A percentile compares a stretch with the other conserved stretches of the same genome.
These are phyloP conservation scores for Venturia oleaginea DNA, from an alignment of 2,329 filamentous ascomycete genomes.

Conservation along the genomic window DNA sequence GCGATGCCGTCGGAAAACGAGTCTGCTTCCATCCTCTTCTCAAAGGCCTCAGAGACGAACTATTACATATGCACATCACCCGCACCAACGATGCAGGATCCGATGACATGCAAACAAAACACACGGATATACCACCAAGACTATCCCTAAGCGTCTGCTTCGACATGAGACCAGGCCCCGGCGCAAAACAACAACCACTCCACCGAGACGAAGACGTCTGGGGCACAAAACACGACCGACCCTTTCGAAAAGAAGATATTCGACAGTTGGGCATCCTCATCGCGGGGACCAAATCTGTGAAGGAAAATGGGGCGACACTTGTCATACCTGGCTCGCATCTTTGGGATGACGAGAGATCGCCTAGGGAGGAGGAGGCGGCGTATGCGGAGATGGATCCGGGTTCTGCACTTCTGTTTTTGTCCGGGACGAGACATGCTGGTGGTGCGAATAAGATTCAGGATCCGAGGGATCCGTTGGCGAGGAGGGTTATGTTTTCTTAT, in stretches of 20 bases:
- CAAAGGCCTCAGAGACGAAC: neutral
- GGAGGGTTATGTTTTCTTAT: conserved; percentile 4
- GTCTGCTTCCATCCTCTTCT: neutral
- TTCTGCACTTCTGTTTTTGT: neutral
- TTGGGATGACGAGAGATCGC: neutral
- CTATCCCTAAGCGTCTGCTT: neutral
- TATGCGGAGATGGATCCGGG: conserved; percentile 9
- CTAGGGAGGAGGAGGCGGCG: neutral
- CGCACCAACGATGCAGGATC: neutral
- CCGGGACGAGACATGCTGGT: neutral
- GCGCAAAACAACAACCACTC: neutral
- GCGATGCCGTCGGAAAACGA: neutral
- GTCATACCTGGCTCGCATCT: conserved; percentile 24
- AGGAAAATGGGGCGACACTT: conserved; percentile 25
- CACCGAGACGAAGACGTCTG: conserved; percentile 1
- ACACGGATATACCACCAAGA: neutral
- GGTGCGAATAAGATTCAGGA: conserved; percentile 2
- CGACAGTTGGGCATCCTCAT: conserved; percentile 16
- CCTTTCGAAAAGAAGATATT: conserved; percentile 1
- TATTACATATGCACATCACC: neutral
- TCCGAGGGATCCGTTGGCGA: neutral
- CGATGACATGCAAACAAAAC: neutral
- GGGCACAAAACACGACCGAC: neutral
- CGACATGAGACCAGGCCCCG: neutral
- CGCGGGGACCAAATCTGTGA: conserved; percentile 20